A percentile compares a stretch with the other conserved stretches of the same genome.
phyloP scores from a whole-genome alignment of 495 filamentous ascomycete genomes.

The Penicillium arizonense region DNA sequence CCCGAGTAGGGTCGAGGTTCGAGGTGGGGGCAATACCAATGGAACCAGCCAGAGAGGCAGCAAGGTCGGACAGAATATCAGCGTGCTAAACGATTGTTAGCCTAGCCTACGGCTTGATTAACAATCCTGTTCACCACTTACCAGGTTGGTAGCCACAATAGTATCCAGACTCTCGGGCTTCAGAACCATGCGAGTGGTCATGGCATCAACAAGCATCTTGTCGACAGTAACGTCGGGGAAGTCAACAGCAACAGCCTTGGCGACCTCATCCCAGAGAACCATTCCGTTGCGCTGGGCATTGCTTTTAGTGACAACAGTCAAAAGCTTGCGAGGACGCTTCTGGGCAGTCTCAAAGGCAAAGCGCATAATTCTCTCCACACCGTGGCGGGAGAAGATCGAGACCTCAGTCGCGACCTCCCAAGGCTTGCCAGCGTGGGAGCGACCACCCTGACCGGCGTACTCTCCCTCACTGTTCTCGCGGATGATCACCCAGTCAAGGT shows the following conservation, averaged over 20 bases:
- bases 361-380: slow-evolving; percentile 54
- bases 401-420: slow-evolving; percentile 56
- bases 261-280: slow-evolving; percentile 58
- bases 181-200: slow-evolving; percentile 57
- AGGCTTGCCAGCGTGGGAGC: slow-evolving; percentile 46
- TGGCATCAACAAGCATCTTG: slow-evolving; percentile 61
- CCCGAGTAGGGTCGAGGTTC: slow-evolving; percentile 62
- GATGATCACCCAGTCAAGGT: slow-evolving; percentile 57
- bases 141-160: slow-evolving; percentile 56
- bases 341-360: slow-evolving; percentile 55
- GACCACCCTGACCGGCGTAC: slow-evolving; percentile 56
- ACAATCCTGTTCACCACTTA: slow-evolving; percentile 9
- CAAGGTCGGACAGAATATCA: slow-evolving; percentile 58
- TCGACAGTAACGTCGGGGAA: slow-evolving; percentile 54
- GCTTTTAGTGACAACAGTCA: slow-evolving; percentile 60
- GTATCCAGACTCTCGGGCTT: slow-evolving; percentile 55
- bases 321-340: slow-evolving; percentile 43
- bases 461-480: slow-evolving; percentile 60
- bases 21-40: slow-evolving; percentile 60
- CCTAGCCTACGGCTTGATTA: neutral
- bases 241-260: slow-evolving; percentile 40
- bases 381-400: slow-evolving; percentile 53
- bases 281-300: slow-evolving; percentile 59
- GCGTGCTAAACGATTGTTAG: slow-evolving; percentile 37
- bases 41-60: slow-evolving; percentile 53